phyloP scores from a whole-genome alignment of 306 rosid genomes.

The Parietaria judaica region DNA sequence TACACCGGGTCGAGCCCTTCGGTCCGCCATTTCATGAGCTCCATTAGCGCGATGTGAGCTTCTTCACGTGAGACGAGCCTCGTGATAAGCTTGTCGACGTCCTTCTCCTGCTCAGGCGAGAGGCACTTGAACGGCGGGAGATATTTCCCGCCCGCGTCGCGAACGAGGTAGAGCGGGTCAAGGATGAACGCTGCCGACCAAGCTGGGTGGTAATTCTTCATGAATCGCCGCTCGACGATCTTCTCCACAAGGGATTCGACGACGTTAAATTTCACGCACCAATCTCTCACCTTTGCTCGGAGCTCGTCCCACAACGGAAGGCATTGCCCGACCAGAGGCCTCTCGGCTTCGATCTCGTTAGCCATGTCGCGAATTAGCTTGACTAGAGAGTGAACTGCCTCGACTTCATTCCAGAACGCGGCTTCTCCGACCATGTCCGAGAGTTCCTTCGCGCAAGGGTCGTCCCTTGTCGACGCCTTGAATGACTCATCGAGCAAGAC shows the following conservation, averaged over 20 bases:
- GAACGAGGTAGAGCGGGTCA: constrained; percentile 26
- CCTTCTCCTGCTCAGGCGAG: constrained; percentile 38
- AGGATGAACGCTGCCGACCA: constrained; percentile 35
- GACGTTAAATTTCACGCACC: constrained; percentile 21
- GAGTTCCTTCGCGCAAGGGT: constrained; percentile 46
- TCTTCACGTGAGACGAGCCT: constrained; percentile 44
- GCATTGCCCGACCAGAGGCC: constrained; percentile 84
- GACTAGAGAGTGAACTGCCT: constrained; percentile 50
- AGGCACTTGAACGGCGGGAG: constrained; percentile 34
- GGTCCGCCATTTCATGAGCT: constrained; percentile 51
- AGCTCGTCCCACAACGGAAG: constrained; percentile 81
- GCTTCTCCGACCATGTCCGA: constrained; percentile 51
- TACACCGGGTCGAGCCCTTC: constrained; percentile 49
- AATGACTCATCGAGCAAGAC: constrained; percentile 45
- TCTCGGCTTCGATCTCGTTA: constrained; percentile 56
- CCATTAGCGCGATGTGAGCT: constrained; percentile 45
- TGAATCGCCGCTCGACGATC: constrained; percentile 25
- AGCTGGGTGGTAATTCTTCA: constrained; percentile 34
- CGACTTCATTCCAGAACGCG: constrained; percentile 73
- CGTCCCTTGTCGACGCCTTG: constrained; percentile 57
- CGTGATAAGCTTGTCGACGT: constrained; percentile 44
- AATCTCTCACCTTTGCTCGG: constrained; percentile 62
- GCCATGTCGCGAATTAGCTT: constrained; percentile 74
- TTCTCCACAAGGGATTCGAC: constrained; percentile 17
- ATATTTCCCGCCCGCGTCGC: constrained; percentile 25